phyloP scores from a whole-genome alignment of 2,329 filamentous ascomycete genomes.

The Nigrospora osmanthi region DNA sequence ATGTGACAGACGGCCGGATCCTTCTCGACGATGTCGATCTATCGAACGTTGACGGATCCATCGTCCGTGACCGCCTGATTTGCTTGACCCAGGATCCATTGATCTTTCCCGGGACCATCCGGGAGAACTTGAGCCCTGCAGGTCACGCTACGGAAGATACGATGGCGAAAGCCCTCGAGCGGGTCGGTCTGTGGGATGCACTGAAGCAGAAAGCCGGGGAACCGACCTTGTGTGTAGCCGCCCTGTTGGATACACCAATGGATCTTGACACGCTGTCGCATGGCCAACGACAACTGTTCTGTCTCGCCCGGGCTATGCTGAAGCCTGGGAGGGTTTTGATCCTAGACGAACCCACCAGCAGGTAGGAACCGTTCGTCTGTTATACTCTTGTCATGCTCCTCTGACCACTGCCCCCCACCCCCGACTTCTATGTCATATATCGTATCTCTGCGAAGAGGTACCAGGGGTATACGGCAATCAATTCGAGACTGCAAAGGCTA shows the following conservation, averaged over 20 bases:
- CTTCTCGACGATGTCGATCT: background rate
- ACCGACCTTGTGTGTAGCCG: background rate
- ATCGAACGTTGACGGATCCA: background rate
- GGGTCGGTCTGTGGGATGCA: background rate
- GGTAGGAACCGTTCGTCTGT: background rate
- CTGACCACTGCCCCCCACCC: too few relatives aligned
- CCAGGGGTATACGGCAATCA: too few relatives aligned
- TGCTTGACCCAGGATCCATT: slow-evolving; percentile 4
- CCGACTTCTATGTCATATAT: too few relatives aligned
- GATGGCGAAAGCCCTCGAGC: slow-evolving; percentile 1
- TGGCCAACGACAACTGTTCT: slow-evolving; percentile 5
- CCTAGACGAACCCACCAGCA: slow-evolving; percentile 7
- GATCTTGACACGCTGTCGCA: background rate
- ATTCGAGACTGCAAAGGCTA: too few relatives aligned
- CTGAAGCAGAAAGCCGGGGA: background rate
- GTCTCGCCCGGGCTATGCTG: slow-evolving; percentile 4
- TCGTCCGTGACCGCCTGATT: background rate
- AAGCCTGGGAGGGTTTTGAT: slow-evolving; percentile 1
- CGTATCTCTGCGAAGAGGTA: too few relatives aligned
- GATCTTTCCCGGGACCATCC: slow-evolving; percentile 2
- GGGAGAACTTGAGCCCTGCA: slow-evolving; percentile 3
- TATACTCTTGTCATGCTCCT: too few relatives aligned
- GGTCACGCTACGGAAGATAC: background rate
- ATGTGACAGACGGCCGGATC: background rate
- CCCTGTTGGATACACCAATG: background rate